Conservation (phyloP, 495 filamentous ascomycete genomes). For the Rostrohypoxylon terebratum region DNA sequence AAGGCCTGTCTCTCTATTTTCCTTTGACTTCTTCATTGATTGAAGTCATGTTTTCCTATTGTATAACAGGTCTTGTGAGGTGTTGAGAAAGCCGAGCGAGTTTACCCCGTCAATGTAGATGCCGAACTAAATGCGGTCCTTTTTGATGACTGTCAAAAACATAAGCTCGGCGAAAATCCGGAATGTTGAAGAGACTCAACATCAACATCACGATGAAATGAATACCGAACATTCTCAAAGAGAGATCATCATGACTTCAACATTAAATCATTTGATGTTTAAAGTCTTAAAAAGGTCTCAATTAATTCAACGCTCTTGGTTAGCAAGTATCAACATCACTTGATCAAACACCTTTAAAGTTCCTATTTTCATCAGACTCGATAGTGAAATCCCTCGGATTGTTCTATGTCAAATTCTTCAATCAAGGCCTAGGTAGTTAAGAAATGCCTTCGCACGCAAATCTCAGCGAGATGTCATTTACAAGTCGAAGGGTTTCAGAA, state of each 20-base stretch:
- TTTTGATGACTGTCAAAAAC: neutral
- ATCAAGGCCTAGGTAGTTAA: neutral
- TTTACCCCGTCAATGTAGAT: slow-evolving; percentile 25
- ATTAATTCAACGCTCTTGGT: neutral
- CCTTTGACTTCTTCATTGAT: slow-evolving; percentile 7
- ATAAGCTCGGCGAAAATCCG: slow-evolving; percentile 40
- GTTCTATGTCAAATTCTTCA: neutral
- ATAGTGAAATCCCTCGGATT: neutral
- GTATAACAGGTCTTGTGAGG: neutral
- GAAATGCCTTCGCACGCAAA: neutral
- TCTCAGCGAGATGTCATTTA: neutral
- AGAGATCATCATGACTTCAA: neutral
- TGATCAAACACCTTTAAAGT: neutral
- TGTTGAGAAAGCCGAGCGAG: slow-evolving; percentile 25
- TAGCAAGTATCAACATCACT: neutral
- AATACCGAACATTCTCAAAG: slow-evolving; percentile 7
- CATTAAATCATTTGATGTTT: neutral
- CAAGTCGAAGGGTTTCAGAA: neutral
- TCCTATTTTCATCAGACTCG: neutral
- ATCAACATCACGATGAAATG: slow-evolving; percentile 10
- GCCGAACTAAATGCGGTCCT: slow-evolving; percentile 35
- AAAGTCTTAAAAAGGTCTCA: neutral
- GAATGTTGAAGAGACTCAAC: slow-evolving; percentile 17
- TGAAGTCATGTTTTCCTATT: slow-evolving; percentile 1
- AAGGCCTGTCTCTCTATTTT: neutral